Base-by-base conservation (phyloP, 352 stramenopile genomes). In the Pythium phragmitis region DNA sequence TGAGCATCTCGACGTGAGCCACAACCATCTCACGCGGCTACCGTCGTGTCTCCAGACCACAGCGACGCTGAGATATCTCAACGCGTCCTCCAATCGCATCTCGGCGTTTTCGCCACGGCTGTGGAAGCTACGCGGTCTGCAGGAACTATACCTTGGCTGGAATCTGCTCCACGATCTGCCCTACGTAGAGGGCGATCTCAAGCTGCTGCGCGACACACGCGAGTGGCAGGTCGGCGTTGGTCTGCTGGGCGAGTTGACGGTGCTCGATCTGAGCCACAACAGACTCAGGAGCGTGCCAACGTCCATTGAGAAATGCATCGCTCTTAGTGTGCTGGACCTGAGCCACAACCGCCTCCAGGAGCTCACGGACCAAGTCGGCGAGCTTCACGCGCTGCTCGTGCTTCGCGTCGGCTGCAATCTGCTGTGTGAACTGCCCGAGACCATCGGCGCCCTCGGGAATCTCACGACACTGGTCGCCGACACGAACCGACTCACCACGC, bases 161-260 rank as follows among this genome's bases (percentile, higher is more conserved):
- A 92, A 90, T 46, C 41, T 34, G 13, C 65, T 92, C 2, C 59
- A 67, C 26, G 72, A 87, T 47, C 49, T 91, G 17, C 80, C 82
- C 42, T 91, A 75, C 57, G 66, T 89, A 13, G 82, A 89, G 67
- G 82, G 82, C 30, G 79, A 91, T 53, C 60, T 91, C 43, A 85
- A 86, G 60, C 57, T 91, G 16, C 50, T 91, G 59, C 77, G 82
- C 42, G 82, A 91, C 59, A 91, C 80, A 9, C 69, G 79, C 33
- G 80, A 89, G 57, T 91, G 82, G 82, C 78, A 88, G n/a, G 76
- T 91, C 8, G 77, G 80, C 5, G 64, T 91, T 12, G 80, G 82
- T 0, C 60, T 91, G 28, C 65, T 88, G 13, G 63, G 53, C 4
- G 53, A 58, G 3, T 64, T 92, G 2, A 23, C 75, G 33, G 67